Percentiles rank a stretch among this genome's conserved stretches.
Evolutionary conservation across 306 rosid species (phyloP).

Genomic region (Glycine soja): DNA sequence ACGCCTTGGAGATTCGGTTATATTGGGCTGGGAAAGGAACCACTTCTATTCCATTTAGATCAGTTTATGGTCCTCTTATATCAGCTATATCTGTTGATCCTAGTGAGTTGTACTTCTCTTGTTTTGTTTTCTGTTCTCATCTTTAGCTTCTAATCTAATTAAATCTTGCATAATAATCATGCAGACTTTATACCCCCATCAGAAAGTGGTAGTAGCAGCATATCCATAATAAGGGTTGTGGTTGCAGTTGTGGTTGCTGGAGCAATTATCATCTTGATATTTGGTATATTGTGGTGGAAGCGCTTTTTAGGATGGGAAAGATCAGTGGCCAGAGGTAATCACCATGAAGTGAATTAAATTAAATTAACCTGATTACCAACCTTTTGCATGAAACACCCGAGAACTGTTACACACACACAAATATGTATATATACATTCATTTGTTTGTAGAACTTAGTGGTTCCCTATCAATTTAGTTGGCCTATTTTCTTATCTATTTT

Average conservation of each 20-base stretch:
- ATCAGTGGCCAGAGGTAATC: conserved; percentile 49
- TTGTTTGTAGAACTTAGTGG: not conserved
- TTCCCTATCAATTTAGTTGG: not conserved
- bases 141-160: conserved; percentile 6
- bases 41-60: conserved; percentile 46
- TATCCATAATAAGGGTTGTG: conserved; percentile 43
- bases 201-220: conserved; percentile 11
- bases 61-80: conserved; percentile 58
- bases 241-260: conserved; percentile 57
- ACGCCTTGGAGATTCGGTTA: conserved; percentile 43
- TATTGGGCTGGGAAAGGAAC: conserved; percentile 61
- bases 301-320: conserved; percentile 39
- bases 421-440: too few relatives aligned
- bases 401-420: too few relatives aligned
- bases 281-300: conserved; percentile 54
- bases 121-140: not conserved
- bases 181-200: conserved; percentile 53
- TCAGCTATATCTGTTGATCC: conserved; percentile 57
- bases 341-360: conserved; percentile 1
- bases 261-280: conserved; percentile 37
- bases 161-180: not conserved
- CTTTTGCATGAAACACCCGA: conserved; percentile 12
- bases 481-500: not conserved
- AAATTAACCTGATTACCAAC: not conserved
- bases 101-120: conserved; percentile 41